A percentile compares a stretch with the other conserved stretches of the same genome.
phyloP scores from a whole-genome alignment of 345 rosid genomes.

The Chamaenerion angustifolium region DNA sequence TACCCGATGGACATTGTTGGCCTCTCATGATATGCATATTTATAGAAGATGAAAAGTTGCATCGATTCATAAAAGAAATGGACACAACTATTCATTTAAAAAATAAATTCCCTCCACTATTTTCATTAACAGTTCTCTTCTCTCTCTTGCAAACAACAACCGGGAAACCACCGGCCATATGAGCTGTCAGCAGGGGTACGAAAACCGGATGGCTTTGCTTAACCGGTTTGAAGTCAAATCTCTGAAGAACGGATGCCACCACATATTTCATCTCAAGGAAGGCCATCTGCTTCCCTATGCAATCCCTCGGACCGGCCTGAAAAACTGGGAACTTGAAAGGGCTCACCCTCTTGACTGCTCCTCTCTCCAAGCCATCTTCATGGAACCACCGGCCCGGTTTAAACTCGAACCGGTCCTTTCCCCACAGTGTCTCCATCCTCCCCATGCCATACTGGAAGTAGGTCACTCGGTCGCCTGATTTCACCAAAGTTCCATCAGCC shows the following conservation, averaged over 20 bases:
- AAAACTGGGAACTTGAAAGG: slow-evolving; percentile 26
- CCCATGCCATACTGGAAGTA: slow-evolving; percentile 88
- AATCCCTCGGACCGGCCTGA: slow-evolving; percentile 37
- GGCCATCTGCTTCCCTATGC: slow-evolving; percentile 39
- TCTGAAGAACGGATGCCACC: slow-evolving; percentile 19
- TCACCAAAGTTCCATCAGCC: slow-evolving; percentile 54
- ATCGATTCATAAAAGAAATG: too few species aligned
- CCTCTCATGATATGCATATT: too few species aligned
- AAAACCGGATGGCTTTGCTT: slow-evolving; percentile 17
- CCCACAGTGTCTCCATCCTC: slow-evolving; percentile 75
- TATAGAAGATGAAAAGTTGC: too few species aligned
- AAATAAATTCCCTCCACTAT: too few species aligned
- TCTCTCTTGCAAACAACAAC: slow-evolving; percentile 16
- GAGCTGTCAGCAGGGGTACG: slow-evolving; percentile 33
- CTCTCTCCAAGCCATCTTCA: slow-evolving; percentile 3
- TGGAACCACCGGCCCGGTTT: slow-evolving; percentile 55
- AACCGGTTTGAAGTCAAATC: slow-evolving; percentile 15
- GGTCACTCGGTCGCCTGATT: slow-evolving; percentile 73
- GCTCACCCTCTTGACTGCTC: slow-evolving; percentile 30
- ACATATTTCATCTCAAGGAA: slow-evolving; percentile 37
- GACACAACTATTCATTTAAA: too few species aligned
- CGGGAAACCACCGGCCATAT: slow-evolving; percentile 33
- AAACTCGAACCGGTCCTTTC: slow-evolving; percentile 44
- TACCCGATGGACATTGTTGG: too few species aligned
- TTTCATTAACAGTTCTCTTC: too few species aligned